Percentiles rank a stretch among this genome's conserved stretches.
Conservation (phyloP, 1,139 yeast genomes). For the Lodderomyces jiufengensis region DNA sequence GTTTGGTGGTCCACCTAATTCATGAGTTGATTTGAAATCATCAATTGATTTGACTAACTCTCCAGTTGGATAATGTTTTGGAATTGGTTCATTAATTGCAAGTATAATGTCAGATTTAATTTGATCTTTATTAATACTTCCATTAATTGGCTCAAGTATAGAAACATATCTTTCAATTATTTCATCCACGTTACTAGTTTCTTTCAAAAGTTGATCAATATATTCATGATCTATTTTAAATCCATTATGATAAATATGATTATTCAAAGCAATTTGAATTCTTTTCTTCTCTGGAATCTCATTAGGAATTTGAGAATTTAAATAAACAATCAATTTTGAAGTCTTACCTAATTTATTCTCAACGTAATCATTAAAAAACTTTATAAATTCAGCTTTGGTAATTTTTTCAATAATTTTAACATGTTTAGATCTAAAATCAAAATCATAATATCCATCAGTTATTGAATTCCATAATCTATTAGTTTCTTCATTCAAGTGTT, state of each 20-base stretch:
- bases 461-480: conserved; percentile 63
- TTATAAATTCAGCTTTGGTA: conserved; percentile 53
- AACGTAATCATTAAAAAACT: conserved; percentile 49
- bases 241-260: conserved; percentile 23
- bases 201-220: conserved; percentile 24
- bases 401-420: conserved; percentile 54
- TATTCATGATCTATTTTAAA: conserved; percentile 25
- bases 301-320: conserved; percentile 56
- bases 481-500: conserved; percentile 76
- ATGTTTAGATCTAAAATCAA: conserved; percentile 52
- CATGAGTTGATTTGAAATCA: conserved; percentile 23
- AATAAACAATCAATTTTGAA: conserved; percentile 59
- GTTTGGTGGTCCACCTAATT: conserved; percentile 28
- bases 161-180: conserved; percentile 14
- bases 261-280: conserved; percentile 25
- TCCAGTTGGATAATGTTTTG: conserved; percentile 29
- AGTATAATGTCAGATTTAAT: conserved; percentile 14
- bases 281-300: conserved; percentile 21
- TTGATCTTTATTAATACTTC: conserved; percentile 4
- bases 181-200: conserved; percentile 15
- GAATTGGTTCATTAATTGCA: conserved; percentile 21
- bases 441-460: conserved; percentile 75
- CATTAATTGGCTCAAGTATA: conserved; percentile 8
- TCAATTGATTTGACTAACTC: conserved; percentile 17
- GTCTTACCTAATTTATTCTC: conserved; percentile 20